Base-by-base conservation (phyloP, 768 basidiomycete species). In the Russula sp. region DNA sequence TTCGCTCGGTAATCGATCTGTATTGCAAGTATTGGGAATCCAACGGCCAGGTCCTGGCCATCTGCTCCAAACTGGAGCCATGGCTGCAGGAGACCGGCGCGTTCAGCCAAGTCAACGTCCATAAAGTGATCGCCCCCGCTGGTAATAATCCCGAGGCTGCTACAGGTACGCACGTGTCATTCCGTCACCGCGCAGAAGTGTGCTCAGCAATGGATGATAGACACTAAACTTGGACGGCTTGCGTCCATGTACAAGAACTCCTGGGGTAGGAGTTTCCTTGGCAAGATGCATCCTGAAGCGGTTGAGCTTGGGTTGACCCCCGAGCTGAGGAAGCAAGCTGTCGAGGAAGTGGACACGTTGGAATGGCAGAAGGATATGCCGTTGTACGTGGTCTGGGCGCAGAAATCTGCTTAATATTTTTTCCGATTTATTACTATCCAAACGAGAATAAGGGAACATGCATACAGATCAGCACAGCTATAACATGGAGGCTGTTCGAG, bases 21-120 rank as follows among this genome's bases (percentile, higher is more conserved):
- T 22, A 54, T 11, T n/a, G 14, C 51, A 54, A 63, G 61, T 54
- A 35, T 42, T 57, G 61, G 51, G 54, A 53, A 34, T 54, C 61
- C 31, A 57, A 51, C 22, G 56, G 52, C 6, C 61, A 55, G 45
- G 18, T 34, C 1, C 42, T 37, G 7, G 4, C 3, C 20, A 6
- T 54, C 6, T 34, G 51, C 22, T 13, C 13, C 2, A 27, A 51
- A 3, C 31, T 66, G 1, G 56, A 51, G 55, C 35, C 59, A 16
- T 51, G 54, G 59, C 20, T 65, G 27, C 39, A 37, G 13, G 31
- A 55, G 40, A 52, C 20, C 2, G 55, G 57, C 40, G 14, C 35
- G 14, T 66, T 59, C 42, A 52, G 39, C 57, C 40, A 59, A 34
- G 49, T 66, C 48, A 56, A 53, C 48, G 65, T 60, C 6, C 65